These are phyloP conservation scores for Trifolium repens DNA, from an alignment of 306 rosid genomes.

Conservation along the genomic window DNA sequence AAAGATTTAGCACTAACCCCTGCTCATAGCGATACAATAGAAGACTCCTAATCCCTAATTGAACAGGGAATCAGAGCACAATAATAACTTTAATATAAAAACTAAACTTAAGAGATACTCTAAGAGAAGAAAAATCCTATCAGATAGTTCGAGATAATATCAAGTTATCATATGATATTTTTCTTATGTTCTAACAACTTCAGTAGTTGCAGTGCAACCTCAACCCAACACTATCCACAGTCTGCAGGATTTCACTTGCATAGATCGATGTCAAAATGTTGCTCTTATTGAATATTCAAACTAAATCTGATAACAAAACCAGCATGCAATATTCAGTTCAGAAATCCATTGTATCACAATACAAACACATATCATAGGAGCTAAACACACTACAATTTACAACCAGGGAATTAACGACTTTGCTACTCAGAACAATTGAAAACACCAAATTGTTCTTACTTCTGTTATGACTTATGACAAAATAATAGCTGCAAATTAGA, in stretches of 20 bases:
- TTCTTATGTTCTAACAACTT: background rate
- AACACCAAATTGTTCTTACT: background rate
- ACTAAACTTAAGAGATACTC: background rate
- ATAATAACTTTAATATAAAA: background rate
- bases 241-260: constrained; percentile 20
- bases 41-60: background rate
- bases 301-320: too few relatives aligned
- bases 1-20: background rate
- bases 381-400: constrained; percentile 16
- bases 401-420: constrained; percentile 3
- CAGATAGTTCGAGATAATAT: background rate
- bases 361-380: background rate
- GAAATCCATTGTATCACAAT: background rate
- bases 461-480: constrained; percentile 18
- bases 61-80: background rate
- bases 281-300: background rate
- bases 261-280: constrained; percentile 25
- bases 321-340: too few relatives aligned
- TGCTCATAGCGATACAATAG: background rate
- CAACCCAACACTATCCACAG: constrained; percentile 18
- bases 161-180: background rate
- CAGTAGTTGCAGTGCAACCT: constrained; percentile 10
- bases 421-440: background rate
- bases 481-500: background rate
- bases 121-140: background rate